These are phyloP conservation scores for Neonectria magnoliae DNA, from an alignment of 2,329 filamentous ascomycete species.

Conservation along the genomic window DNA sequence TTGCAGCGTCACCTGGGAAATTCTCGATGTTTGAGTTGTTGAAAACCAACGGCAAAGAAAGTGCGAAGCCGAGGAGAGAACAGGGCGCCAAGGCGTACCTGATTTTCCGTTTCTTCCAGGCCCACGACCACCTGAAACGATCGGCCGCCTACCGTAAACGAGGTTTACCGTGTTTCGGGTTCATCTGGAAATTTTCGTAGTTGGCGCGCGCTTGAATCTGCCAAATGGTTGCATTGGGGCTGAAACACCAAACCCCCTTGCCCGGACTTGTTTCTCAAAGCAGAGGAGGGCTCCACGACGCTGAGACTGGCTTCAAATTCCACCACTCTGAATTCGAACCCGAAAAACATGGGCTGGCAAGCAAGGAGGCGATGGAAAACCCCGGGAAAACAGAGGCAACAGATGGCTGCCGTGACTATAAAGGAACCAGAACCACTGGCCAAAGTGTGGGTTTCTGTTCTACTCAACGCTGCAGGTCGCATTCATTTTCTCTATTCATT, in stretches of 20 bases:
- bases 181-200: conserved; percentile 6
- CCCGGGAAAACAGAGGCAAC: not conserved
- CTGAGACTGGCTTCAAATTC: conserved; percentile 35
- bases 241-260: conserved; percentile 23
- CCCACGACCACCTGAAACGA: conserved; percentile 19
- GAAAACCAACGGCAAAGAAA: not conserved
- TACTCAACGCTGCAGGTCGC: conserved; percentile 31
- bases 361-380: conserved; percentile 4
- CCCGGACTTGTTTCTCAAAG: conserved; percentile 30
- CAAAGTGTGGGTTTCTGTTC: conserved; percentile 1
- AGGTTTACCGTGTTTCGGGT: conserved; percentile 9
- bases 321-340: conserved; percentile 35
- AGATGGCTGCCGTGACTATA: conserved; percentile 22
- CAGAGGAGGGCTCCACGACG: conserved; percentile 27
- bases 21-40: not conserved
- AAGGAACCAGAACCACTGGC: not conserved
- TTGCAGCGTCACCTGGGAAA: too few relatives aligned
- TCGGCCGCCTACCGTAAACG: conserved; percentile 13
- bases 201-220: conserved; percentile 31
- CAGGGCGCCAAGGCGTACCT: not conserved
- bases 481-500: conserved; percentile 23
- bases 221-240: conserved; percentile 4
- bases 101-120: conserved; percentile 1
- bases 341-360: conserved; percentile 10
- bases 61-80: not conserved